Evolutionary conservation across 345 rosid species (phyloP).

Genomic region (Nasturtium officinale): DNA sequence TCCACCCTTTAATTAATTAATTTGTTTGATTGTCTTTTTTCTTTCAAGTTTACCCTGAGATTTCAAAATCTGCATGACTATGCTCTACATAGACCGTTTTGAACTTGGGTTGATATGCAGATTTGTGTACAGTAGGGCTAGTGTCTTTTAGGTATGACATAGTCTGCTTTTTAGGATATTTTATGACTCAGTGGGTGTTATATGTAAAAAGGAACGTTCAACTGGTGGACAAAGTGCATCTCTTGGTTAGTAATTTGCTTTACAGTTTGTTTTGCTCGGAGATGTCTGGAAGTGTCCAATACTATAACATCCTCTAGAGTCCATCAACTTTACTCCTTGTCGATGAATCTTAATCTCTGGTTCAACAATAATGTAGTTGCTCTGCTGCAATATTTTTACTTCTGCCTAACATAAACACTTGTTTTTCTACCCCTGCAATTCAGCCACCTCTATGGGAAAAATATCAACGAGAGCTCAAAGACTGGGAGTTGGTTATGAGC

Average conservation of each 20-base stretch:
- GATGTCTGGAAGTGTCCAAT: conserved; percentile 2
- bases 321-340: neutral
- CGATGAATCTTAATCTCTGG: conserved; percentile 13
- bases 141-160: neutral
- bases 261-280: neutral
- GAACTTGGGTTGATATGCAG: conserved; percentile 16
- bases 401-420: conserved; percentile 14
- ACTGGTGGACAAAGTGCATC: neutral
- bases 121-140: neutral
- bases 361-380: conserved; percentile 6
- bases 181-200: neutral
- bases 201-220: neutral
- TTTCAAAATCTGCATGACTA: conserved; percentile 19
- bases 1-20: neutral
- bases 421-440: conserved; percentile 21
- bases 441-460: conserved; percentile 96
- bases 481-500: conserved; percentile 72
- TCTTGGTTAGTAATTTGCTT: conserved; percentile 6
- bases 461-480: conserved; percentile 76
- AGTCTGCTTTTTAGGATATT: conserved; percentile 16
- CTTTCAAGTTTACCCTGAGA: neutral
- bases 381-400: neutral
- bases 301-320: conserved; percentile 10
- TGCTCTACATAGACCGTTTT: conserved; percentile 8
- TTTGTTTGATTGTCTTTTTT: neutral